Evolutionary conservation across 345 rosid genomes (phyloP).

Genomic region (Pugionium dolabratum): DNA sequence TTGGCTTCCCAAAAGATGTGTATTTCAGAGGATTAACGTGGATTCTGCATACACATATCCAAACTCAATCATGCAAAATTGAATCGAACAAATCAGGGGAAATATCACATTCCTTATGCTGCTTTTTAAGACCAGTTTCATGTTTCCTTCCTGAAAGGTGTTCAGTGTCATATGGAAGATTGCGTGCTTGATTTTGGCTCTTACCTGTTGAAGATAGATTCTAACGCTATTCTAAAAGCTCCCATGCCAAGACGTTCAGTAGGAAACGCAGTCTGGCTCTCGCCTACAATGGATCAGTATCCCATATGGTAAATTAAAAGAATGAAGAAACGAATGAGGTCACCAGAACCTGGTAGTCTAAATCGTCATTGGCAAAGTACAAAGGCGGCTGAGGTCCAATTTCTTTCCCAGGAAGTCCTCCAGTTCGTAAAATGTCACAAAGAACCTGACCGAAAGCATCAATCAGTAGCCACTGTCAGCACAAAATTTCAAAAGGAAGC

Average conservation of each 20-base stretch:
- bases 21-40: conserved; percentile 55
- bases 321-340: conserved; percentile 4
- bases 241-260: conserved; percentile 90
- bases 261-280: conserved; percentile 76
- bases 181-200: background rate
- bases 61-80: background rate
- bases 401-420: conserved; percentile 80
- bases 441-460: conserved; percentile 56
- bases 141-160: background rate
- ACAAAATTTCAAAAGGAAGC: background rate
- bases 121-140: conserved; percentile 4
- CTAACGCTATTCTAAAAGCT: conserved; percentile 83
- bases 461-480: conserved; percentile 1
- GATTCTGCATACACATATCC: conserved; percentile 49
- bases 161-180: conserved; percentile 13
- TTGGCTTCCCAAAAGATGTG: conserved; percentile 78
- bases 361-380: conserved; percentile 82
- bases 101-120: background rate
- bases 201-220: conserved; percentile 81
- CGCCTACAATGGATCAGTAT: conserved; percentile 45
- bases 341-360: conserved; percentile 69
- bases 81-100: background rate
- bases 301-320: conserved; percentile 5
- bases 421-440: conserved; percentile 81
- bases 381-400: conserved; percentile 63